Percentiles rank a stretch among this genome's conserved stretches.
Evolutionary conservation across 1,284 basidiomycete genomes (phyloP).

Genomic region (Ustilago bromivora): DNA sequence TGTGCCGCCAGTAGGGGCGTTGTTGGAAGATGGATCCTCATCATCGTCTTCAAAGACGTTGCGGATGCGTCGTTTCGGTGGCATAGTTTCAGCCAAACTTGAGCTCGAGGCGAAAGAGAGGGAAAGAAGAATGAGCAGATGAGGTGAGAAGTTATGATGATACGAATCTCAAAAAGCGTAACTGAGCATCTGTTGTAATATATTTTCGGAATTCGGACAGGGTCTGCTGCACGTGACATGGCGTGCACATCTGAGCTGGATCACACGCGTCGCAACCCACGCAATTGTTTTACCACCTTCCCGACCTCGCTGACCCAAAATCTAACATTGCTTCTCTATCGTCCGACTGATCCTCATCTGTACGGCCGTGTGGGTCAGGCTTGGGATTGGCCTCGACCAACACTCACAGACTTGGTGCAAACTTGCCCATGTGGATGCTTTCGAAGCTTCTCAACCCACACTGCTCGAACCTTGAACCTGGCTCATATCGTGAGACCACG

Average conservation of each 20-base stretch:
- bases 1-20: slow-evolving; percentile 25
- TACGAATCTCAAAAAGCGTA: slow-evolving; percentile 9
- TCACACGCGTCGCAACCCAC: too few relatives aligned
- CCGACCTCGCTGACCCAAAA: too few relatives aligned
- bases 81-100: slow-evolving; percentile 17
- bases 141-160: background rate
- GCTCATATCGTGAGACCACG: background rate
- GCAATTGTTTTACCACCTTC: too few relatives aligned
- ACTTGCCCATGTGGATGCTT: background rate
- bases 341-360: too few relatives aligned
- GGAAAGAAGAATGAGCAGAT: background rate
- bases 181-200: background rate
- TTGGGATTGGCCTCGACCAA: background rate
- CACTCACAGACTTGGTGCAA: background rate
- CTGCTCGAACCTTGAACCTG: background rate
- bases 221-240: background rate
- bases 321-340: too few relatives aligned
- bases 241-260: background rate
- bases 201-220: slow-evolving; percentile 9
- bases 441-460: too few relatives aligned
- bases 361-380: too few relatives aligned
- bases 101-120: background rate
- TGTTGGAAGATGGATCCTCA: slow-evolving; percentile 16
- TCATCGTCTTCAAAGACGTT: slow-evolving; percentile 51
- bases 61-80: slow-evolving; percentile 46